Conservation (phyloP, 148 eudicot genomes). For the Pharnaceum exiguum region DNA sequence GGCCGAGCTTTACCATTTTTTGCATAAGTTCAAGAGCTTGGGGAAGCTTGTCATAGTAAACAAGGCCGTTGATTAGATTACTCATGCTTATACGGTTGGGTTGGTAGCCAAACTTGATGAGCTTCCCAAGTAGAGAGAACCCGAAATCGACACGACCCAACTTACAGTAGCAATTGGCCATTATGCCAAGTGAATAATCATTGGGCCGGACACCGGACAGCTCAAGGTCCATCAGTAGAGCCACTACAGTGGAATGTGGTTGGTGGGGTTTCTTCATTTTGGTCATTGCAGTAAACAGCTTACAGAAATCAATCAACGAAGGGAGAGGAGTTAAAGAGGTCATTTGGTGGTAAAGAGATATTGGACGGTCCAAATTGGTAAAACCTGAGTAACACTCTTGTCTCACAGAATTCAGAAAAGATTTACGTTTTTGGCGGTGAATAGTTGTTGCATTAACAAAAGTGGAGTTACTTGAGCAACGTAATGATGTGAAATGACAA, state of each 20-base stretch:
- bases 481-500: too few relatives aligned
- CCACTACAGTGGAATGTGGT: conserved; percentile 1
- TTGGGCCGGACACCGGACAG: background rate
- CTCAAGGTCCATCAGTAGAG: background rate
- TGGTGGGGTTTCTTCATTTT: conserved; percentile 6
- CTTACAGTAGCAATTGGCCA: background rate
- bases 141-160: background rate
- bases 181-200: background rate
- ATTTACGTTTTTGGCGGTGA: too few relatives aligned
- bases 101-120: background rate
- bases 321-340: background rate
- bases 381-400: background rate
- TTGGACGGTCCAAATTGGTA: background rate
- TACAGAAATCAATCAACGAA: background rate
- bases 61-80: conserved; percentile 2
- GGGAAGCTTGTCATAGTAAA: background rate
- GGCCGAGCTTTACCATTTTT: background rate
- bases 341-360: conserved; percentile 3
- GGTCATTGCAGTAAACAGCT: background rate
- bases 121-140: background rate
- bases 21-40: background rate
- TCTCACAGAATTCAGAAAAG: background rate
- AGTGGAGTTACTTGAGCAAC: too few relatives aligned
- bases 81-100: background rate
- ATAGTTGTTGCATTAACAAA: too few relatives aligned